These are phyloP conservation scores for Fusarium redolens DNA, from an alignment of 2,329 filamentous ascomycete genomes.

Conservation along the genomic window DNA sequence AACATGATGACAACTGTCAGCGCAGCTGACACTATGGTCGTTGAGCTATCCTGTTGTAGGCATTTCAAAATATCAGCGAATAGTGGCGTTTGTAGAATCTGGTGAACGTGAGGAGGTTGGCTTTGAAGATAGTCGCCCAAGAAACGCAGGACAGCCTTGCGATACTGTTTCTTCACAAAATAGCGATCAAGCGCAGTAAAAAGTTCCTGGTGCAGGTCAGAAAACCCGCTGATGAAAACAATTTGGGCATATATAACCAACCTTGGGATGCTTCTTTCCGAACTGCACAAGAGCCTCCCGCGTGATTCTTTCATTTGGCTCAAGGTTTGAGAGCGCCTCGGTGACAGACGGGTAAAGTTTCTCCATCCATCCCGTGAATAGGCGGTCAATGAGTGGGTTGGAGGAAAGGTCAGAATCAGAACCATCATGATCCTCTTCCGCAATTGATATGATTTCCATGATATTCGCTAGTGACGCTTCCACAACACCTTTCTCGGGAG, in stretches of 20 bases:
- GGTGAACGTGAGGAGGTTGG: slow-evolving; percentile 82
- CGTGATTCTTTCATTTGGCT: slow-evolving; percentile 62
- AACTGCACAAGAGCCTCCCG: slow-evolving; percentile 65
- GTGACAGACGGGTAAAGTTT: slow-evolving; percentile 54
- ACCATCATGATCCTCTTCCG: slow-evolving; percentile 65
- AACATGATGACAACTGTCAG: slow-evolving; percentile 84
- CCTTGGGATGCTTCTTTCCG: slow-evolving; percentile 76
- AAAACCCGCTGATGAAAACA: neutral
- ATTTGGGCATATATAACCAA: slow-evolving; percentile 25
- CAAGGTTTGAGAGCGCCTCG: slow-evolving; percentile 51
- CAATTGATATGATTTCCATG: slow-evolving; percentile 71
- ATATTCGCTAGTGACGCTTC: slow-evolving; percentile 74
- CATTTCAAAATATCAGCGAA: slow-evolving; percentile 79
- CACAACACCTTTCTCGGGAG: slow-evolving; percentile 71
- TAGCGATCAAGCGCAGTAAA: slow-evolving; percentile 73
- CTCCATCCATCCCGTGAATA: slow-evolving; percentile 69
- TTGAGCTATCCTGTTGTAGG: slow-evolving; percentile 81
- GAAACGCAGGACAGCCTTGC: slow-evolving; percentile 73
- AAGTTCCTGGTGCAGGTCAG: slow-evolving; percentile 64
- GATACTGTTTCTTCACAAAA: slow-evolving; percentile 72
- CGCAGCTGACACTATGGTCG: slow-evolving; percentile 79
- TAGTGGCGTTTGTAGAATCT: slow-evolving; percentile 76
- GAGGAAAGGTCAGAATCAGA: slow-evolving; percentile 55
- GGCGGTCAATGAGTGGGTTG: slow-evolving; percentile 65
- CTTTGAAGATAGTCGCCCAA: slow-evolving; percentile 79